Base-by-base conservation (phyloP, 306 rosid species). In the Fagus sylvatica region DNA sequence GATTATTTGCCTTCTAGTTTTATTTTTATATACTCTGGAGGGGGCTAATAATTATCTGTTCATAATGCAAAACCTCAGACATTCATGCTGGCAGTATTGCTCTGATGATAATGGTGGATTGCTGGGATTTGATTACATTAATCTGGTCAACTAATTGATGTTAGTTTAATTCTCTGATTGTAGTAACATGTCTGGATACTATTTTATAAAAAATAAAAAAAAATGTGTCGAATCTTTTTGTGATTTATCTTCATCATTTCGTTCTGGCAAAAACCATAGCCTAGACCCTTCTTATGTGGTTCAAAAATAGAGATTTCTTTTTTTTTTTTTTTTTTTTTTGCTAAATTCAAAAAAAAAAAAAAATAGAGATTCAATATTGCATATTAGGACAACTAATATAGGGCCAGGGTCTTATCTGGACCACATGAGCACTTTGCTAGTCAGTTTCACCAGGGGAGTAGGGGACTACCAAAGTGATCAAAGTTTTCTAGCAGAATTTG, bases 61-160 rank as follows among this genome's bases (percentile, higher is more conserved):
- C 13, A 42, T 7, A 11, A 12, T 9, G 37, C 65, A 77, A 56
- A 15, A 42, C 15, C 3, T 11, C 5, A 33, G 48, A 57, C 49
- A 46, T 49, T 30, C 75, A 32, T 42, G 76, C 61, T 34, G 81
- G 71, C 75, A 57, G 60, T 41, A 69, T 40, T 39, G 70, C 22
- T 37, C 10, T 13, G 48, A 55, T 28, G 46, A 15, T 36, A 55
- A 6, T 32, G 64, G 36, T 54, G 69, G 55, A 41, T 22, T 76
- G 2, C 46, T 68, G 80, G 67, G 43, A 69, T 53, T 55, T 53
- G 56, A 69, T 77, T 69, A 54, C 0, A 78, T 70, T 57, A 78
- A 78, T 71, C 42, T 46, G 54, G 81, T 77, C 75, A 55, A 77
- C 74, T 69, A 42, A 41, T 40, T 13, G 37, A 19, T 56, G 8